phyloP scores from a whole-genome alignment of 306 rosid genomes.

The Geum urbanum region DNA sequence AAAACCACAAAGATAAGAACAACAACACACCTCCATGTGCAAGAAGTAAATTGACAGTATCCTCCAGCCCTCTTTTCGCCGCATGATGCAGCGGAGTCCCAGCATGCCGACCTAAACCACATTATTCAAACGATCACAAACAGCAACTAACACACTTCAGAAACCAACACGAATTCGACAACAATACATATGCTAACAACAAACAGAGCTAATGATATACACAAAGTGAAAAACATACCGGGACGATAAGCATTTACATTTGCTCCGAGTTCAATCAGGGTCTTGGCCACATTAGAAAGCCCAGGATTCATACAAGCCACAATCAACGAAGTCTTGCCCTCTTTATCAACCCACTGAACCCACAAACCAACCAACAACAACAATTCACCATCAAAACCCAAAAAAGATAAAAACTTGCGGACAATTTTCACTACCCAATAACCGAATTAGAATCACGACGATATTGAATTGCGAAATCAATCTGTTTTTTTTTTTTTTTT shows the following conservation, averaged over 20 bases:
- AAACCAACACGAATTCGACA: neutral
- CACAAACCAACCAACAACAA: slow-evolving; percentile 21
- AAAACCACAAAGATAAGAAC: neutral
- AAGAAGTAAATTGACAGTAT: slow-evolving; percentile 73
- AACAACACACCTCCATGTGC: slow-evolving; percentile 59
- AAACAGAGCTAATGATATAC: no score
- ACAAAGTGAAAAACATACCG: slow-evolving; percentile 36
- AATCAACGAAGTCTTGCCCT: slow-evolving; percentile 78
- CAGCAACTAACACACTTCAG: neutral
- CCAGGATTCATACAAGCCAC: slow-evolving; percentile 79
- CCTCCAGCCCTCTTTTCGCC: slow-evolving; percentile 82
- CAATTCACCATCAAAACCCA: slow-evolving; percentile 16
- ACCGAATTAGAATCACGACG: no score
- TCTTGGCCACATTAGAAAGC: slow-evolving; percentile 56
- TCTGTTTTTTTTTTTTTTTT: neutral
- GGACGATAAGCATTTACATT: slow-evolving; percentile 85
- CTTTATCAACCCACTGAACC: slow-evolving; percentile 69
- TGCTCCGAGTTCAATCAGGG: slow-evolving; percentile 88
- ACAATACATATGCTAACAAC: neutral
- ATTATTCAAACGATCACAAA: neutral
- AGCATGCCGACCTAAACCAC: slow-evolving; percentile 57
- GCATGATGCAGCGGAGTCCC: slow-evolving; percentile 99
- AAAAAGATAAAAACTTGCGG: neutral
- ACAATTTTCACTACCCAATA: neutral
- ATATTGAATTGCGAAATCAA: neutral